phyloP scores from a whole-genome alignment of 495 filamentous ascomycete genomes.

The Trichoderma gamsii region DNA sequence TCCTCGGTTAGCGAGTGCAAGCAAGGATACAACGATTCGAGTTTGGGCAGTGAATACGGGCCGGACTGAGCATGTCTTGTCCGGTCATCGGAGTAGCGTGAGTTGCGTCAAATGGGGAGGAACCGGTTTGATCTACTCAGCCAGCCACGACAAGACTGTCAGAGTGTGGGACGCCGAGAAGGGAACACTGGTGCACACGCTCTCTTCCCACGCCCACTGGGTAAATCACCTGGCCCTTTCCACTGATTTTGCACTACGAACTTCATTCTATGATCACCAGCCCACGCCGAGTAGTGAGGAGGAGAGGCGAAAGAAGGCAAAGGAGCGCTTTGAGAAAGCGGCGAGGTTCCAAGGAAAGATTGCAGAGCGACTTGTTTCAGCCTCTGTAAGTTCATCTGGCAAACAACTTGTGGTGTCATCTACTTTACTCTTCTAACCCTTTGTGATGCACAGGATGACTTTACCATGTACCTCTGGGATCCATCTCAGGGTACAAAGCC shows the following conservation, averaged over 20 bases:
- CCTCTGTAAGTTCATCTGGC: conserved; percentile 28
- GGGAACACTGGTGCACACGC: conserved; percentile 70
- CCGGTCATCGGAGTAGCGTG: conserved; percentile 81
- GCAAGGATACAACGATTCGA: conserved; percentile 83
- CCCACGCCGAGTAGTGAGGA: conserved; percentile 59
- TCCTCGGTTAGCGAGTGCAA: conserved; percentile 79
- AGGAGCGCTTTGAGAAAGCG: conserved; percentile 80
- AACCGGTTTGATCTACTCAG: conserved; percentile 59
- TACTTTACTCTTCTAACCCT: background rate
- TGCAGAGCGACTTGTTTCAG: conserved; percentile 81
- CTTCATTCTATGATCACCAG: conserved; percentile 79
- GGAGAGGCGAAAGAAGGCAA: conserved; percentile 68
- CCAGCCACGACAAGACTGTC: conserved; percentile 82
- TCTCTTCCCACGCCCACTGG: conserved; percentile 85
- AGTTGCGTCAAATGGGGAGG: conserved; percentile 95
- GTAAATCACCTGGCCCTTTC: conserved; percentile 95
- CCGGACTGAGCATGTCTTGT: conserved; percentile 71
- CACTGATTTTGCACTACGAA: conserved; percentile 85
- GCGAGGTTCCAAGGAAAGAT: conserved; percentile 73
- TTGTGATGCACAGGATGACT: conserved; percentile 56
- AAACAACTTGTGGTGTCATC: conserved; percentile 30
- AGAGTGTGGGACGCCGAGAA: conserved; percentile 82
- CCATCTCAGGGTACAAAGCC: conserved; percentile 75
- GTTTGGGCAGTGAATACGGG: conserved; percentile 81
- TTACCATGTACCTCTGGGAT: conserved; percentile 96